Percentiles rank a stretch among this genome's conserved stretches.
These are phyloP conservation scores for Kwoniella shivajii DNA, from an alignment of 1,284 basidiomycete genomes.

Conservation along the genomic window DNA sequence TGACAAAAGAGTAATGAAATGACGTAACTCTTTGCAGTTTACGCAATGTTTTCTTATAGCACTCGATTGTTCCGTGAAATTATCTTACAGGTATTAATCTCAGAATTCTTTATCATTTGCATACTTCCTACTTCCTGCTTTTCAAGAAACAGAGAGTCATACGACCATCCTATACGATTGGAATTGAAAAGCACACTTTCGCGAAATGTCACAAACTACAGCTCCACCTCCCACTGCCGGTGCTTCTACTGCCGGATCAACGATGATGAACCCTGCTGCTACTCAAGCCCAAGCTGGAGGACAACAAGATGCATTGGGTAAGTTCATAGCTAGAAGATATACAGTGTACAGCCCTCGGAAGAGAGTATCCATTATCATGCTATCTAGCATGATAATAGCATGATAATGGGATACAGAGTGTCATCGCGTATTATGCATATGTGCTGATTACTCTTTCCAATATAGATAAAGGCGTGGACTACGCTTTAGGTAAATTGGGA, in stretches of 20 bases:
- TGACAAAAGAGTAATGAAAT: no score
- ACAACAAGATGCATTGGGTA: constrained; percentile 13
- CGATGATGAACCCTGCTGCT: background rate
- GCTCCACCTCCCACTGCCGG: background rate
- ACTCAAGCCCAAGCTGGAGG: constrained; percentile 7
- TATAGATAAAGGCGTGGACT: constrained; percentile 49
- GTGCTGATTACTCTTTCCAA: background rate
- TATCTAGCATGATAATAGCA: background rate
- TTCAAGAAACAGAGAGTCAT: no score
- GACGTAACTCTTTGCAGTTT: no score
- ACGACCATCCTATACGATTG: no score
- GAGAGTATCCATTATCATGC: no score
- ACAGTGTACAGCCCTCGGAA: no score
- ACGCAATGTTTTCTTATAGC: no score
- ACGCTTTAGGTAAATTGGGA: constrained; percentile 36
- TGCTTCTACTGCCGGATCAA: constrained; percentile 1
- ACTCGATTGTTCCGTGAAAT: no score
- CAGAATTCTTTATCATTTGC: no score
- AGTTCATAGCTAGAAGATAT: background rate
- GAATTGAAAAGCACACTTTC: background rate
- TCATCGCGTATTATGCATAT: background rate
- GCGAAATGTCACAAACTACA: background rate
- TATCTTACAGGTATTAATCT: no score
- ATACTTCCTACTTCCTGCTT: background rate
- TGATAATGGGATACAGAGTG: background rate